A percentile compares a stretch with the other conserved stretches of the same genome.
phyloP scores from a whole-genome alignment of 345 rosid species.

The Odontarrhena argentea region DNA sequence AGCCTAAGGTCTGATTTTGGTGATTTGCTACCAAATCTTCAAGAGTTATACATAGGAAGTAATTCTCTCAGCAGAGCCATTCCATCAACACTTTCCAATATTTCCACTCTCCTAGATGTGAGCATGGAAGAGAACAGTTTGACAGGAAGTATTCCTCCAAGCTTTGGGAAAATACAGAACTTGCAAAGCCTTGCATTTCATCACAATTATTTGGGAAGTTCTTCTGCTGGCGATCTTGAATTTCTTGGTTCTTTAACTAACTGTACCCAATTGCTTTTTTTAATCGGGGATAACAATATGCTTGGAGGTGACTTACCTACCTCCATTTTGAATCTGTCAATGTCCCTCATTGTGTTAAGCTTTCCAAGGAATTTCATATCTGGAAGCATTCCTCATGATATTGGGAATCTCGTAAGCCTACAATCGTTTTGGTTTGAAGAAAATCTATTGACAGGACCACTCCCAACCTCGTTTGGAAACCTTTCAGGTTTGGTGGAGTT shows the following conservation, averaged over 20 bases:
- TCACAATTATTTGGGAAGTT: not conserved
- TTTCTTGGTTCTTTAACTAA: constrained; percentile 1
- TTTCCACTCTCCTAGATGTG: not conserved
- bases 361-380: not conserved
- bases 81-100: not conserved
- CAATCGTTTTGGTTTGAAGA: not conserved
- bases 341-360: not conserved
- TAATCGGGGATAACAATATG: not conserved
- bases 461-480: not conserved
- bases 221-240: constrained; percentile 2
- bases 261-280: not conserved
- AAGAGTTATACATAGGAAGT: not conserved
- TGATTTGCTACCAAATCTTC: not conserved
- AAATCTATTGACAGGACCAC: not conserved
- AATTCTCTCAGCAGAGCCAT: not conserved
- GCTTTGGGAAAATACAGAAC: not conserved
- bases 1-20: not conserved
- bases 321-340: not conserved
- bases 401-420: not conserved
- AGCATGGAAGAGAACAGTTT: not conserved
- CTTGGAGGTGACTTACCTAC: constrained; percentile 6
- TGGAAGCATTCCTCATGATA: not conserved
- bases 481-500: not conserved
- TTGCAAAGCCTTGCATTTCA: not conserved
- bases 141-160: constrained; percentile 1